Conservation (phyloP, 108 stramenopile genomes). For the Cyclotella kingstonii region DNA sequence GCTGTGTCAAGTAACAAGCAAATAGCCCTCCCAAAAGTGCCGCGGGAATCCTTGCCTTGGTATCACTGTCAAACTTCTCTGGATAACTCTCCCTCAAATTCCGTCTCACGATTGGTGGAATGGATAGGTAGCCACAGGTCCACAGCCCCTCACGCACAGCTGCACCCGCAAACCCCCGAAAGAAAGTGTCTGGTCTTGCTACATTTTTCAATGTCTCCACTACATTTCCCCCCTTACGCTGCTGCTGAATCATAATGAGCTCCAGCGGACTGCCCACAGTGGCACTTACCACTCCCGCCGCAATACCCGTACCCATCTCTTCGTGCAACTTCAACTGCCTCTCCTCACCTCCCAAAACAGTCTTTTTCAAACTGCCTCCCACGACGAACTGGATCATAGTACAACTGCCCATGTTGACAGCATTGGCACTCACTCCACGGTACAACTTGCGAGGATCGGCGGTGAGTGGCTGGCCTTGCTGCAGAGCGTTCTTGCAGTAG, state of each 20-base stretch:
- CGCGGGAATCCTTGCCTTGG: constrained; percentile 87
- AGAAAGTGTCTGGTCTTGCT: constrained; percentile 60
- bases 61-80: constrained; percentile 75
- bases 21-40: constrained; percentile 85
- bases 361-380: constrained; percentile 76
- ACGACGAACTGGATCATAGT: constrained; percentile 94
- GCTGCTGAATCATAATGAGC: constrained; percentile 96
- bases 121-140: constrained; percentile 88
- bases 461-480: constrained; percentile 83
- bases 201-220: constrained; percentile 55
- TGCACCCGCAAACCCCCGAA: constrained; percentile 77
- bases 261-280: constrained; percentile 86
- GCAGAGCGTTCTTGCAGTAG: constrained; percentile 91
- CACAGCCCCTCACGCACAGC: constrained; percentile 89
- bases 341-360: constrained; percentile 51
- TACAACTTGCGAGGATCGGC: constrained; percentile 74
- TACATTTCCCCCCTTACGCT: constrained; percentile 78
- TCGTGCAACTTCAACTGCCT: constrained; percentile 53
- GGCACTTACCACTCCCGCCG: constrained; percentile 79
- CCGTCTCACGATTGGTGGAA: constrained; percentile 85
- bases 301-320: constrained; percentile 83
- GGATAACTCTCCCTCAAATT: constrained; percentile 73
- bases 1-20: constrained; percentile 88
- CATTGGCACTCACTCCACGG: constrained; percentile 88
- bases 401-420: constrained; percentile 90